A percentile compares a stretch with the other conserved stretches of the same genome.
Conservation (phyloP, 208 protist genomes). For the Trypanosoma conorhini region DNA sequence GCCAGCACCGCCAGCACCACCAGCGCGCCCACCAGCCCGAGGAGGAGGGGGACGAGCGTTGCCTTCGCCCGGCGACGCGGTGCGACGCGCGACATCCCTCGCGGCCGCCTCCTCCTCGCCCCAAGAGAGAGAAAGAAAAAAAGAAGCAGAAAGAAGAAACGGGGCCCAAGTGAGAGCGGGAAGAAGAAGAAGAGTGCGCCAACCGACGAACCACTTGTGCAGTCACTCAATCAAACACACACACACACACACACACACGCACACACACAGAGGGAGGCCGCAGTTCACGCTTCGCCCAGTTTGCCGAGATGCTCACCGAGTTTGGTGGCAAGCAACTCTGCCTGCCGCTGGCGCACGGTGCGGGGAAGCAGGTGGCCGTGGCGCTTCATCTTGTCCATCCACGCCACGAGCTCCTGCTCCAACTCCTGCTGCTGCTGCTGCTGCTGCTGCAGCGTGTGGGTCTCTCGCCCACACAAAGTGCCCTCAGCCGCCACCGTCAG, state of each 20-base stretch:
- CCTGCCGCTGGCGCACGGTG: constrained; percentile 46
- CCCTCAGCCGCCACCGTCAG: constrained; percentile 19
- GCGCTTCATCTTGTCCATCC: constrained; percentile 70
- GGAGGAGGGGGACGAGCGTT: neutral
- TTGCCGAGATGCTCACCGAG: constrained; percentile 19
- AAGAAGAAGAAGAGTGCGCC: neutral
- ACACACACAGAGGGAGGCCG: neutral
- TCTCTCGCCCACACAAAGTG: neutral
- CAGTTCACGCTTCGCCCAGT: constrained; percentile 27
- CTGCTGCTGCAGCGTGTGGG: neutral
- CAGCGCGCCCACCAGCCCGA: neutral
- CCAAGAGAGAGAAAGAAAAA: constrained; percentile 14
- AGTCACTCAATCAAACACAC: neutral
- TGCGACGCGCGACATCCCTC: neutral
- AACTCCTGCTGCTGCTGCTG: neutral
- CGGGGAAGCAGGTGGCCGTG: constrained; percentile 44
- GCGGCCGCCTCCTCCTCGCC: neutral
- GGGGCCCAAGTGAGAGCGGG: neutral
- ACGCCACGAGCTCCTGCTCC: constrained; percentile 43
- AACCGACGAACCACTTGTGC: neutral
- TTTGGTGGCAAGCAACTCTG: constrained; percentile 45
- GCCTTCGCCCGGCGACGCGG: neutral
- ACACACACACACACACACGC: constrained; percentile 21
- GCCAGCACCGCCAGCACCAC: neutral
- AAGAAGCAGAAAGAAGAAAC: constrained; percentile 11